phyloP scores from a whole-genome alignment of 805 yeast genomes.

The Lipomyces yamanashiensis region DNA sequence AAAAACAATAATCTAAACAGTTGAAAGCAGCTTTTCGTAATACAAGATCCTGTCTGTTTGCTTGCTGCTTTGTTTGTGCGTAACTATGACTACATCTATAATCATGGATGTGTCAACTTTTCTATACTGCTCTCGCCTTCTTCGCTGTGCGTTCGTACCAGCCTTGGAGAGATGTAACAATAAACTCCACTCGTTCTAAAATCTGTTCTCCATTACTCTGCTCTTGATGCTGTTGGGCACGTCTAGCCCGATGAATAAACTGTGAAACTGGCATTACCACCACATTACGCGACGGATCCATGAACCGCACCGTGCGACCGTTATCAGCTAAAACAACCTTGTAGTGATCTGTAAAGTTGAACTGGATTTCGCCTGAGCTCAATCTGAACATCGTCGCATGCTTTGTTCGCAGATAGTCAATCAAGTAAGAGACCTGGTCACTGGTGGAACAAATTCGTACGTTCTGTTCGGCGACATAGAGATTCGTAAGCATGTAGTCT shows the following conservation, averaged over 20 bases:
- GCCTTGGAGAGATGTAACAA: conserved; percentile 7
- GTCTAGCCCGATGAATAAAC: conserved; percentile 14
- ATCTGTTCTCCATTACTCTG: conserved; percentile 14
- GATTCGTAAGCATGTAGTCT: conserved; percentile 87
- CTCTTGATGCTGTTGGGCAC: not conserved
- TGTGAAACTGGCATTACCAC: conserved; percentile 10
- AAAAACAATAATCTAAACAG: not conserved
- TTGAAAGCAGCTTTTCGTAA: not conserved
- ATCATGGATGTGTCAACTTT: not conserved
- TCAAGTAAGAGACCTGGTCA: conserved; percentile 57
- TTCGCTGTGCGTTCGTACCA: conserved; percentile 14
- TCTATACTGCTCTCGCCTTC: not conserved
- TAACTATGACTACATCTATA: not conserved
- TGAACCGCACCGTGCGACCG: conserved; percentile 78
- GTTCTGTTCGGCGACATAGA: conserved; percentile 61
- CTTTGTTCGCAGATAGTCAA: conserved; percentile 79
- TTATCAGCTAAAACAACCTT: conserved; percentile 78
- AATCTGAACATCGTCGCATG: conserved; percentile 89
- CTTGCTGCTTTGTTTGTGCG: not conserved
- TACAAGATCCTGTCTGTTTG: not conserved
- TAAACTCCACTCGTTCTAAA: conserved; percentile 19
- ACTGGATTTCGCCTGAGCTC: conserved; percentile 90
- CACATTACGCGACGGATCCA: conserved; percentile 55
- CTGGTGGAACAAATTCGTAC: not conserved
- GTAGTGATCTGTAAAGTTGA: conserved; percentile 94